Evolutionary conservation across 163 green algal species (phyloP).

Genomic region (Prototheca wickerhamii): DNA sequence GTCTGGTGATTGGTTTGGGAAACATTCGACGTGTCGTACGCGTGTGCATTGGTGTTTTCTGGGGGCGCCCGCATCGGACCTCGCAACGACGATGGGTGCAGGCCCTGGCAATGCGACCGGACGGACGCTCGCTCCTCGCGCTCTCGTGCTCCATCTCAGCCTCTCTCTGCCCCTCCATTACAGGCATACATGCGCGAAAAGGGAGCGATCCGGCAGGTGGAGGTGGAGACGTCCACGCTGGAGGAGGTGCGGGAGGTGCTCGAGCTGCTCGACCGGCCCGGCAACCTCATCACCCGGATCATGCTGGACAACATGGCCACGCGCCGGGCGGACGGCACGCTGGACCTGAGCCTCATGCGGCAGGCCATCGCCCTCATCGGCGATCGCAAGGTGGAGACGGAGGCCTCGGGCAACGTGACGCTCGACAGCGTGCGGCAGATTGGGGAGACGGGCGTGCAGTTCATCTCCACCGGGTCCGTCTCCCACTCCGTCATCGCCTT

Average conservation of each 20-base stretch:
- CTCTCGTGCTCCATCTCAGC: neutral
- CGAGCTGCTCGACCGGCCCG: constrained; percentile 29
- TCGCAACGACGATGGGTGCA: neutral
- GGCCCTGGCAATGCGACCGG: too few species aligned
- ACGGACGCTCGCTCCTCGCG: neutral
- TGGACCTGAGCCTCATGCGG: constrained; percentile 65
- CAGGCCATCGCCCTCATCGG: constrained; percentile 61
- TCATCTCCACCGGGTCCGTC: constrained; percentile 82
- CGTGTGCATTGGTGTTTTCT: neutral
- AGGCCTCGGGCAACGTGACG: constrained; percentile 92
- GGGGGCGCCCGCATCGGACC: neutral
- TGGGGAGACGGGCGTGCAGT: constrained; percentile 82
- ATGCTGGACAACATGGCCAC: constrained; percentile 99
- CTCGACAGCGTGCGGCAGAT: constrained; percentile 74
- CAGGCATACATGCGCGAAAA: constrained; percentile 48
- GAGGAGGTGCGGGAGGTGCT: constrained; percentile 69
- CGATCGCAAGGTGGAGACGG: constrained; percentile 68
- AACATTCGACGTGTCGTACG: neutral
- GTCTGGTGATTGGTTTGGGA: neutral
- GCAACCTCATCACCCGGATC: constrained; percentile 51
- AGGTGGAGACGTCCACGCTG: constrained; percentile 91
- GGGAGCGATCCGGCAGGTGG: constrained; percentile 38
- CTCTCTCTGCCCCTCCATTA: neutral
- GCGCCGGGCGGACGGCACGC: constrained; percentile 23
- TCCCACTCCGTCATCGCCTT: constrained; percentile 92